These are phyloP conservation scores for Nasturtium officinale DNA, from an alignment of 345 rosid species.

Conservation along the genomic window DNA sequence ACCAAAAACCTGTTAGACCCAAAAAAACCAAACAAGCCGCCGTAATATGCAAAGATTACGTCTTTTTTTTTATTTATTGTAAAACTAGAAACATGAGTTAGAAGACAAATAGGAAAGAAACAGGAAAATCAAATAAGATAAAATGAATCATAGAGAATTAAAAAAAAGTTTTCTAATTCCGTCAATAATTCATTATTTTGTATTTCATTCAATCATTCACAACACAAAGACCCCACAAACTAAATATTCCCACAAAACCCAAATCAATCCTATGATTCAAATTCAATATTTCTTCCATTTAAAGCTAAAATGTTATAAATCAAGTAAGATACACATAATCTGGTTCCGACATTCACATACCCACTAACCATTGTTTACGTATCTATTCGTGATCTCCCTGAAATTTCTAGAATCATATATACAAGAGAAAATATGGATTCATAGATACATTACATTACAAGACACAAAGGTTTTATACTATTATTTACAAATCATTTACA, in stretches of 20 bases:
- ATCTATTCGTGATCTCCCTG: background rate
- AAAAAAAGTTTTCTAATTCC: background rate
- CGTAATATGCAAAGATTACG: constrained; percentile 1
- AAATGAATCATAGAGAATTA: background rate
- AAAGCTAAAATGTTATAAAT: background rate
- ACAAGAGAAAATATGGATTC: background rate
- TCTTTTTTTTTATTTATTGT: background rate
- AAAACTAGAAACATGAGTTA: background rate
- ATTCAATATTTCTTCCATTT: constrained; percentile 10
- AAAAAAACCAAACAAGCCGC: background rate
- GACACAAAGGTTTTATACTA: background rate
- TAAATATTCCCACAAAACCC: constrained; percentile 23
- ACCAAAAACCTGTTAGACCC: constrained; percentile 19
- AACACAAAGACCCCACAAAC: constrained; percentile 30
- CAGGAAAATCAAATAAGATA: background rate
- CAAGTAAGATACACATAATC: constrained; percentile 25
- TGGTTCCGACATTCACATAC: background rate
- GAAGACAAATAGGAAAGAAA: background rate
- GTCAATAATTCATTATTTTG: background rate
- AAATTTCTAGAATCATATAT: background rate
- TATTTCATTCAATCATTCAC: background rate
- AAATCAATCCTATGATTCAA: constrained; percentile 20
- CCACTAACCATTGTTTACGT: constrained; percentile 6
- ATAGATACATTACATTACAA: constrained; percentile 3
- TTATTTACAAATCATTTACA: background rate